These are phyloP conservation scores for Aspergillus sp. DNA, from an alignment of 2,329 filamentous ascomycete species.

Conservation along the genomic window DNA sequence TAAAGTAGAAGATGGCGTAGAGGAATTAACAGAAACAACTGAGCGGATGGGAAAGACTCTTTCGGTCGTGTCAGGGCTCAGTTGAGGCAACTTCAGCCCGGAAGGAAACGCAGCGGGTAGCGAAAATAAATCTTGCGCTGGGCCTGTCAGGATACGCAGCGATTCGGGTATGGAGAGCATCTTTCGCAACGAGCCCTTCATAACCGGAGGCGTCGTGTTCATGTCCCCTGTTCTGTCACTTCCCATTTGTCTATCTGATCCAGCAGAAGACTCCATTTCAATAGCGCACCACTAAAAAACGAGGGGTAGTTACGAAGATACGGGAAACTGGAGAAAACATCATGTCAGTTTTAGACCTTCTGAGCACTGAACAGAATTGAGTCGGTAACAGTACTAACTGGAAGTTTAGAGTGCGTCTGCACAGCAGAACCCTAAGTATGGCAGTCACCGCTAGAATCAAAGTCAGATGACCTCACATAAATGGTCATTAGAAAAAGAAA, in stretches of 20 bases:
- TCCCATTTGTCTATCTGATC: neutral
- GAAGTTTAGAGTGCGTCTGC: neutral
- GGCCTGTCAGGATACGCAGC: constrained; percentile 15
- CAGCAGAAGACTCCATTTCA: neutral
- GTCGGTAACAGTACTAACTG: too few species aligned
- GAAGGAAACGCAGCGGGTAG: constrained; percentile 10
- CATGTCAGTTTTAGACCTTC: too few species aligned
- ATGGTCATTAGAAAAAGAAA: neutral
- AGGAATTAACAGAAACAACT: constrained; percentile 60
- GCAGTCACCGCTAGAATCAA: neutral
- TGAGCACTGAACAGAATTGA: neutral
- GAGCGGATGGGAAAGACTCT: constrained; percentile 76
- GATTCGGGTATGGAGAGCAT: constrained; percentile 13
- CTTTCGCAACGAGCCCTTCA: constrained; percentile 2
- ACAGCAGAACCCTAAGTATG: neutral
- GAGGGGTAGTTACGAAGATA: too few species aligned
- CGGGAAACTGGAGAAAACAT: too few species aligned
- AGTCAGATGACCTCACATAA: neutral
- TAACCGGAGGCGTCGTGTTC: neutral
- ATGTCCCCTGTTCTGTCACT: too few species aligned
- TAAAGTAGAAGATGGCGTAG: constrained; percentile 23
- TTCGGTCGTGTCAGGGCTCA: constrained; percentile 40
- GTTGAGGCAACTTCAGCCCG: constrained; percentile 17
- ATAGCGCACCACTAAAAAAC: neutral
- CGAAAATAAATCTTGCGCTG: constrained; percentile 10